Percentiles rank a stretch among this genome's conserved stretches.
Conservation (phyloP, 805 yeast species). For the Ogataea paraovalis region DNA sequence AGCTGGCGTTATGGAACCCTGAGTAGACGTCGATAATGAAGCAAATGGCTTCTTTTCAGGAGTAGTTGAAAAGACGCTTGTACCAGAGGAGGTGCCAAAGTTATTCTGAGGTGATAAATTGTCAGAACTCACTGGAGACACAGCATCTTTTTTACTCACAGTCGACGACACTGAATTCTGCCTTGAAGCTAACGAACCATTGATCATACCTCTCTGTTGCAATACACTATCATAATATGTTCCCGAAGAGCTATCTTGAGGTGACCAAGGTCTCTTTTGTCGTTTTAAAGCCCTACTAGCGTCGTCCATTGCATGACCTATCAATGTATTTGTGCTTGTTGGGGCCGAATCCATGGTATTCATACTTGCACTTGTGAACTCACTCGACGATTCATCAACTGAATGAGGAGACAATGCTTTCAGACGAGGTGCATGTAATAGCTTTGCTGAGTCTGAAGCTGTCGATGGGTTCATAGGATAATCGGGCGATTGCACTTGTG, state of each 20-base stretch:
- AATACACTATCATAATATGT: constrained; percentile 24
- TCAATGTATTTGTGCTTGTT: not conserved
- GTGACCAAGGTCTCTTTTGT: constrained; percentile 33
- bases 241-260: constrained; percentile 21
- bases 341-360: constrained; percentile 7
- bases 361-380: constrained; percentile 21
- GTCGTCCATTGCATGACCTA: constrained; percentile 7
- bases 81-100: constrained; percentile 27
- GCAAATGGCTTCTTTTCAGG: constrained; percentile 26
- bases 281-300: constrained; percentile 24
- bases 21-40: constrained; percentile 2
- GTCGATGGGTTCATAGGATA: constrained; percentile 1
- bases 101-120: constrained; percentile 30
- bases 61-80: constrained; percentile 29
- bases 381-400: constrained; percentile 32
- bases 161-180: constrained; percentile 18
- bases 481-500: constrained; percentile 2
- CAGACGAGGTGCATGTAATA: constrained; percentile 3
- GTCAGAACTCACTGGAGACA: constrained; percentile 31
- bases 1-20: not conserved
- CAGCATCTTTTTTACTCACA: constrained; percentile 24
- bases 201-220: constrained; percentile 19
- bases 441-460: constrained; percentile 8
- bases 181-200: constrained; percentile 10
- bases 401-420: constrained; percentile 26